Evolutionary conservation across 2,329 filamentous ascomycete genomes (phyloP).

Genomic region (Pestalotiopsis sp.): DNA sequence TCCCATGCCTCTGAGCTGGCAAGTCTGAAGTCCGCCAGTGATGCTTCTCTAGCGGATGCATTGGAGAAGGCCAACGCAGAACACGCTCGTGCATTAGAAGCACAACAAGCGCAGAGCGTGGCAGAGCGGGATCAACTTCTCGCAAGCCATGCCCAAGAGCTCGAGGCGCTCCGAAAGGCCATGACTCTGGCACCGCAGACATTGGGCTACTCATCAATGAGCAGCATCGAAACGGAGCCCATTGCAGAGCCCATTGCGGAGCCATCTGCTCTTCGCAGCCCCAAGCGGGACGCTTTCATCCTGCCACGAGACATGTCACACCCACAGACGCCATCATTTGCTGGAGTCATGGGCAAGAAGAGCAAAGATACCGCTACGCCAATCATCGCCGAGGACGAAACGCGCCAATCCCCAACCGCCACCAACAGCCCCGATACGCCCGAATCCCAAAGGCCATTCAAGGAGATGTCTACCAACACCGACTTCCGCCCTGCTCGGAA

Average conservation of each 20-base stretch:
- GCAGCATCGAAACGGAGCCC: conserved; percentile 49
- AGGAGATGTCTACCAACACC: conserved; percentile 64
- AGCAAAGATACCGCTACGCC: conserved; percentile 39
- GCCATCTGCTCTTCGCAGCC: conserved; percentile 45
- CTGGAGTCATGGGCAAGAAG: conserved; percentile 48
- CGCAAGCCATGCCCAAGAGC: conserved; percentile 28
- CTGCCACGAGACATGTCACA: conserved; percentile 52
- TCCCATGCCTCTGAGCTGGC: conserved; percentile 25
- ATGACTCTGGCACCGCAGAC: conserved; percentile 27
- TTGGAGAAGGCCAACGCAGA: conserved; percentile 22
- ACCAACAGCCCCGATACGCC: conserved; percentile 47
- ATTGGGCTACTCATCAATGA: conserved; percentile 46
- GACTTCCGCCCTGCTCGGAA: conserved; percentile 43
- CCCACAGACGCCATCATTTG: conserved; percentile 41
- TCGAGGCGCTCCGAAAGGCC: conserved; percentile 31
- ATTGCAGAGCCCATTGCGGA: conserved; percentile 34
- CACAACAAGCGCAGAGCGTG: conserved; percentile 22
- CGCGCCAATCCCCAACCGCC: conserved; percentile 53
- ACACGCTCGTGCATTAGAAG: conserved; percentile 25
- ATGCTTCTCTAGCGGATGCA: conserved; percentile 23
- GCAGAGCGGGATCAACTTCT: conserved; percentile 29
- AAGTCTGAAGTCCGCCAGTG: conserved; percentile 23
- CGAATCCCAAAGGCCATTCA: conserved; percentile 61
- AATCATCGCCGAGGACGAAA: conserved; percentile 67
- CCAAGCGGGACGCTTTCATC: conserved; percentile 59